These are phyloP conservation scores for Lactarius deliciosus DNA, from an alignment of 768 basidiomycete genomes.

Conservation along the genomic window DNA sequence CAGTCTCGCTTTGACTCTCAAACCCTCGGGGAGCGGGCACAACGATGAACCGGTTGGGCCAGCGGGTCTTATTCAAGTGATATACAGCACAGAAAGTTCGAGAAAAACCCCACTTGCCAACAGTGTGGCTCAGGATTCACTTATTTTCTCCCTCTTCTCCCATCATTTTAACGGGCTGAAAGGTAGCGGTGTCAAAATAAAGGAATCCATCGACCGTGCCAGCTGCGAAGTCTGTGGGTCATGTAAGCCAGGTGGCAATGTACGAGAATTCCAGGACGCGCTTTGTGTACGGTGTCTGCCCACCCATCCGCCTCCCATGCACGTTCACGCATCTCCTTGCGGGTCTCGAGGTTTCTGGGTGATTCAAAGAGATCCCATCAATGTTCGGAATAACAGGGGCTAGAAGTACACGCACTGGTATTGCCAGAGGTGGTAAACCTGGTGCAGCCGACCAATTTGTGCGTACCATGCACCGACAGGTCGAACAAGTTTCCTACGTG, in stretches of 20 bases:
- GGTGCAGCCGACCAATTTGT: slow-evolving; percentile 77
- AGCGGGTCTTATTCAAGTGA: not conserved
- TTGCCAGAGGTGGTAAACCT: slow-evolving; percentile 98
- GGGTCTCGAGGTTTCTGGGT: slow-evolving; percentile 64
- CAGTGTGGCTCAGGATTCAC: slow-evolving; percentile 84
- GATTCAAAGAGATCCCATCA: not conserved
- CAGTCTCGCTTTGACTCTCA: not conserved
- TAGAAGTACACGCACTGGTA: slow-evolving; percentile 60
- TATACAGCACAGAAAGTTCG: slow-evolving; percentile 16
- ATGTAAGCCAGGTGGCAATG: not conserved
- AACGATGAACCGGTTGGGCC: not conserved
- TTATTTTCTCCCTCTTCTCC: slow-evolving; percentile 88
- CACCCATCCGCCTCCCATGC: slow-evolving; percentile 96
- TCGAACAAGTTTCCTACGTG: slow-evolving; percentile 79
- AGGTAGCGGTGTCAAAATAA: slow-evolving; percentile 74
- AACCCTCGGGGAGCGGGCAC: not conserved
- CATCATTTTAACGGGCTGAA: slow-evolving; percentile 88
- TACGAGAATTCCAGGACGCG: slow-evolving; percentile 33
- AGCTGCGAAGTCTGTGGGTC: slow-evolving; percentile 80
- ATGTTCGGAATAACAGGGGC: not conserved
- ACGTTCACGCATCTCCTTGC: slow-evolving; percentile 83
- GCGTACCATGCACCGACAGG: slow-evolving; percentile 94
- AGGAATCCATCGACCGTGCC: slow-evolving; percentile 81
- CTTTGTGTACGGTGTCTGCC: slow-evolving; percentile 94
- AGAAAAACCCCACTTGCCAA: slow-evolving; percentile 69